Base-by-base conservation (phyloP, 345 rosid species). In the Hypericum perforatum region DNA sequence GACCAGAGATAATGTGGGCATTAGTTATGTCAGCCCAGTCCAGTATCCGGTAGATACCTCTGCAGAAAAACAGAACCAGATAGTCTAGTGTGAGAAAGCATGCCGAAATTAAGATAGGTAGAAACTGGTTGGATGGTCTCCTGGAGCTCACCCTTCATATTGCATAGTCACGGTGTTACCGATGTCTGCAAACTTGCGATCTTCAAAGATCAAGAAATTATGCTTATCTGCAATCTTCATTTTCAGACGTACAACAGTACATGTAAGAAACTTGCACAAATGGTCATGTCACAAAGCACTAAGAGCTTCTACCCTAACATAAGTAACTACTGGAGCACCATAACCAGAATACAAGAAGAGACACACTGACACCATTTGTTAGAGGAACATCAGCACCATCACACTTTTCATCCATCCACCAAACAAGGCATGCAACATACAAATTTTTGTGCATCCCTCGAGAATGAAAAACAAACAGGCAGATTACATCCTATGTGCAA, bases 111-210 rank as follows among this genome's bases (percentile, higher is more conserved):
- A 11, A 41, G 49, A 42, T n/a, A 60, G 14, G 37, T 22, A 63
- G 29, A 11, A 15, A 57, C 37, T 8, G 3, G 41, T 0, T 16
- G 41, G 37, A 37, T 37, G 45, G 16, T 11, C 40, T n/a, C 55
- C 6, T 32, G 39, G 39, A 5, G 8, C 52, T 63, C 67, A 88
- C 98, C 96, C 91, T 80, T 88, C 98, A 63, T 83, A 85, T 71
- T 92, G 97, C 98, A 92, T 82, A 6, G 98, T 85, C 64, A 92
- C 97, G 0, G 98, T 92, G 81, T 92, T 88, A 47, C 98, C 98
- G 70, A 92, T 92, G 68, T 88, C 98, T 5, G 97, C 98, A 76
- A 88, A 92, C 76, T 92, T 92, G 11, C 98, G 88, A 69, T 92
- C 98, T 62, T 92, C 98, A 65, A 92, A 92, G 48, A 92, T 78